These are phyloP conservation scores for Solanum pimpinellifolium DNA, from an alignment of 257 asterid species.

Conservation along the genomic window DNA sequence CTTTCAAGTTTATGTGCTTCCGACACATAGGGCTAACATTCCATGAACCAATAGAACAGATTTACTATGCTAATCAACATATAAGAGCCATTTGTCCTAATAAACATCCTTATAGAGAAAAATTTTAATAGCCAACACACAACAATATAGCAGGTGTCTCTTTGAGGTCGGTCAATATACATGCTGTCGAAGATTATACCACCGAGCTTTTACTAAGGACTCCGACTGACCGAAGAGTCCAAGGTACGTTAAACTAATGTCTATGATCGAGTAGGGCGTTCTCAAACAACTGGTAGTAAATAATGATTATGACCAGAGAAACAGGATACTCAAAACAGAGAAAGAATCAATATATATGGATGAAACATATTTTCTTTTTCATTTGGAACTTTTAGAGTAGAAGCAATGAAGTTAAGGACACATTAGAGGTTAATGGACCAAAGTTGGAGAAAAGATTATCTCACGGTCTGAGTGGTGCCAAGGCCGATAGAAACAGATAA, in stretches of 20 bases:
- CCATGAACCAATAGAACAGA: background rate
- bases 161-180: background rate
- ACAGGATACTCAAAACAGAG: background rate
- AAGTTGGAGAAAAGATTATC: background rate
- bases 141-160: background rate
- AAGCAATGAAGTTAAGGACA: background rate
- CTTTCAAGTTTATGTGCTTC: background rate
- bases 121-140: background rate
- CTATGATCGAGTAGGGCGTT: background rate
- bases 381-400: background rate
- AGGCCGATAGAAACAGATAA: background rate
- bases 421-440: background rate
- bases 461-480: background rate
- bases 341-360: background rate
- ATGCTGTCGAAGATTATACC: background rate
- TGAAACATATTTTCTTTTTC: background rate
- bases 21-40: background rate
- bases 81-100: background rate
- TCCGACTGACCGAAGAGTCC: rapidly evolving
- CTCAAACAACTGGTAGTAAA: background rate
- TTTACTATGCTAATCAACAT: background rate
- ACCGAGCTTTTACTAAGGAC: background rate
- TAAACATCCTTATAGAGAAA: background rate
- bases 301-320: background rate
- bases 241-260: background rate